Evolutionary conservation across 177 flowering plant species (phyloP).

Genomic region (Telopea speciosissima): DNA sequence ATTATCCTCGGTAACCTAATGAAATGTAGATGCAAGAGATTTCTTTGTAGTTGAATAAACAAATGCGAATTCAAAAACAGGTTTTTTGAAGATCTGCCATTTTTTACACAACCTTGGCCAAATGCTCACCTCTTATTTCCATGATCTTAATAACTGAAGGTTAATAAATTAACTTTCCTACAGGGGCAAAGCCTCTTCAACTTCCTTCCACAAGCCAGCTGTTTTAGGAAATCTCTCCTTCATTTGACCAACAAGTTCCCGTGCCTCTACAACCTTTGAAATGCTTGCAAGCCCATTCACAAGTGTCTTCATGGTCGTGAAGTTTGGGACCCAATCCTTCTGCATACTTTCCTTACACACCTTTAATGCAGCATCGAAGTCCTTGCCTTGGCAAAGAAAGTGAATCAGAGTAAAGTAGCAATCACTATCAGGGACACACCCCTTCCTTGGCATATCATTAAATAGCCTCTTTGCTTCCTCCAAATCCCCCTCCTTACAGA

Average conservation of each 20-base stretch:
- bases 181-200: slow-evolving; percentile 53
- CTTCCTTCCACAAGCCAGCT: slow-evolving; percentile 56
- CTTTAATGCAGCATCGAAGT: slow-evolving; percentile 51
- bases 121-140: not conserved
- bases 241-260: slow-evolving; percentile 38
- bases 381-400: slow-evolving; percentile 49
- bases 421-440: slow-evolving; percentile 34
- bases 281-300: slow-evolving; percentile 65
- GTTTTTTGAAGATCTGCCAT: not conserved
- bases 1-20: not conserved
- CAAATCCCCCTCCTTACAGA: slow-evolving; percentile 57
- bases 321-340: slow-evolving; percentile 66
- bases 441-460: slow-evolving; percentile 38
- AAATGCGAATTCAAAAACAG: not conserved
- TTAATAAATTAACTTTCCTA: slow-evolving; percentile 9
- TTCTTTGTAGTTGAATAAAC: not conserved
- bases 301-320: slow-evolving; percentile 57
- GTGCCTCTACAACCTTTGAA: slow-evolving; percentile 57
- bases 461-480: slow-evolving; percentile 63
- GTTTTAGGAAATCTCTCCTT: slow-evolving; percentile 55
- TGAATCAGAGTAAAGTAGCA: slow-evolving; percentile 58
- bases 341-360: slow-evolving; percentile 46
- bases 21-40: not conserved
- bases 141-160: not conserved
- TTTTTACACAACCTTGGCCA: not conserved